Percentiles rank a stretch among this genome's conserved stretches.
These are phyloP conservation scores for Pseudozyma thailandica DNA, from an alignment of 1,284 basidiomycete species.

Conservation along the genomic window DNA sequence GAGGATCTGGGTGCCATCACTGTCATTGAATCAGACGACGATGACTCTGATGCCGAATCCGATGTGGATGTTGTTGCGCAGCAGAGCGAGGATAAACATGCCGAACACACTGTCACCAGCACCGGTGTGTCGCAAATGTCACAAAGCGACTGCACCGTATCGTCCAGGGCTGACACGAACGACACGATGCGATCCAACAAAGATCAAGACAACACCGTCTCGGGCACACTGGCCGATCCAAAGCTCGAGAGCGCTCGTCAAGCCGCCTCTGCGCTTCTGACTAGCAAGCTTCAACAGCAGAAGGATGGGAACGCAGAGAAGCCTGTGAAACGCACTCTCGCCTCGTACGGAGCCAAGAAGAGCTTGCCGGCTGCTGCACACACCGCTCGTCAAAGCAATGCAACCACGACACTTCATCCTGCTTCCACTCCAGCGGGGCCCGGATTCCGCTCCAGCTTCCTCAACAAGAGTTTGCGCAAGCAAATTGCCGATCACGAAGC, in stretches of 20 bases:
- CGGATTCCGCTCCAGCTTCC: conserved; percentile 57
- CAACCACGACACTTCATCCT: conserved; percentile 32
- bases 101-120: conserved; percentile 24
- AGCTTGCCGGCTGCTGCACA: conserved; percentile 39
- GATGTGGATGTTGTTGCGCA: not conserved
- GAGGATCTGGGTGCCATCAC: conserved; percentile 14
- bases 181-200: conserved; percentile 26
- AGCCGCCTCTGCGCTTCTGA: conserved; percentile 28
- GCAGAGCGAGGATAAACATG: not conserved
- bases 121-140: conserved; percentile 20
- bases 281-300: conserved; percentile 29
- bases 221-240: conserved; percentile 23
- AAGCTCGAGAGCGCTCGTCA: conserved; percentile 39
- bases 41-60: conserved; percentile 12
- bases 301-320: conserved; percentile 33
- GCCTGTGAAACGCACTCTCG: conserved; percentile 44
- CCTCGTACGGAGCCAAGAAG: conserved; percentile 51
- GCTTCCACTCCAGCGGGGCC: conserved; percentile 48
- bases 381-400: conserved; percentile 21
- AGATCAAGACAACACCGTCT: conserved; percentile 25
- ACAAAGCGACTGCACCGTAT: conserved; percentile 19
- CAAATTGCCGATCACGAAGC: conserved; percentile 53
- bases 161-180: conserved; percentile 23
- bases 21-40: conserved; percentile 25
- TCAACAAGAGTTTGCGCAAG: conserved; percentile 63